phyloP scores from a whole-genome alignment of 441 rosid genomes.

The Isatis lusitanica region DNA sequence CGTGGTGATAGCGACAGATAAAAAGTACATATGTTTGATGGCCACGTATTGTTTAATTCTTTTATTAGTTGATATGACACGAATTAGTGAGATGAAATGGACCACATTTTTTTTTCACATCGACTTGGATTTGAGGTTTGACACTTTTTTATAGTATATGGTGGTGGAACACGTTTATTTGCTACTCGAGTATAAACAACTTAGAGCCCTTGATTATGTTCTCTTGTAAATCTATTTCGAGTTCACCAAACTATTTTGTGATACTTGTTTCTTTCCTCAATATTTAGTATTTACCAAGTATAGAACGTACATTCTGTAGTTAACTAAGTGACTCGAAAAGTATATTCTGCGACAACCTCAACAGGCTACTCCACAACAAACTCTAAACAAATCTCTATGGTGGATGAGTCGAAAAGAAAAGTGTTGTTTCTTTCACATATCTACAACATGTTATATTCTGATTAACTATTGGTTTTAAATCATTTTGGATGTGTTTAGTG shows the following conservation, averaged over 20 bases:
- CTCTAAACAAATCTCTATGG: not conserved
- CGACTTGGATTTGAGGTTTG: not conserved
- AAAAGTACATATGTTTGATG: conserved; percentile 7
- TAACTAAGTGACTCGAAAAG: not conserved
- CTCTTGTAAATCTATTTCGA: not conserved
- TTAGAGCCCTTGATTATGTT: not conserved
- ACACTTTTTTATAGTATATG: not conserved
- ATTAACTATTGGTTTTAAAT: not conserved
- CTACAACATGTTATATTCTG: not conserved
- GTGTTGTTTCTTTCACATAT: not conserved
- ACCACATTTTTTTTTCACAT: not conserved
- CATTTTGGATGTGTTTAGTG: too few species aligned
- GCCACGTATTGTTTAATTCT: conserved; percentile 1
- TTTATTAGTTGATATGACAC: conserved; percentile 12
- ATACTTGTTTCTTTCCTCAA: not conserved
- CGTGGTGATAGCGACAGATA: conserved; percentile 15
- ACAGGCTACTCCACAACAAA: too few species aligned
- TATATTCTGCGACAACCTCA: too few species aligned
- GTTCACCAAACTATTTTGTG: not conserved
- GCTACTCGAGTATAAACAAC: not conserved
- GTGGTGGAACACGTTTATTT: not conserved
- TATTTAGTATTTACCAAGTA: not conserved
- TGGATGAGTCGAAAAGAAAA: not conserved
- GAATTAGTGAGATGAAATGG: not conserved
- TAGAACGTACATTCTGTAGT: too few species aligned